These are phyloP conservation scores for Debaryomycetaceae sp. DNA, from an alignment of 1,139 yeast species.

Conservation along the genomic window DNA sequence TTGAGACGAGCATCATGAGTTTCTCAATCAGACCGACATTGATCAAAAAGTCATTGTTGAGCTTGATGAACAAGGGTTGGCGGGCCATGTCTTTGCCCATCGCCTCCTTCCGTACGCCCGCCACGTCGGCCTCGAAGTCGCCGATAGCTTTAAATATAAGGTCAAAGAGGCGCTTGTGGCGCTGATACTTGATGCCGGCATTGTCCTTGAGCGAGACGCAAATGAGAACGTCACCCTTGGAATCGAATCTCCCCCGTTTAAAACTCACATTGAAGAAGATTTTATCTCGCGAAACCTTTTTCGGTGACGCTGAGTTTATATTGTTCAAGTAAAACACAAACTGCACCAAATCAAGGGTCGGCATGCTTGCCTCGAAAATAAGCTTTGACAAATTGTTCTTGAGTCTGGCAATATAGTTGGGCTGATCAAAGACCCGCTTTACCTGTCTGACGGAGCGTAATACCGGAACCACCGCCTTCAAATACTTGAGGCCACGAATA, in stretches of 20 bases:
- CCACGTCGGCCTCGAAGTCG: constrained; percentile 12
- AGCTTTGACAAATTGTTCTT: constrained; percentile 23
- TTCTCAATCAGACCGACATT: constrained; percentile 9
- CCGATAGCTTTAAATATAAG: constrained; percentile 24
- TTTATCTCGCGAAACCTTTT: constrained; percentile 27
- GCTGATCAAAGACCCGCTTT: constrained; percentile 1
- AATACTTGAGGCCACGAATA: not conserved
- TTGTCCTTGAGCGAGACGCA: constrained; percentile 28
- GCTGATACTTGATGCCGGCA: constrained; percentile 26
- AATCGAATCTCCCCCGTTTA: constrained; percentile 23
- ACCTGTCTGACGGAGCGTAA: not conserved
- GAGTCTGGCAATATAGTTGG: constrained; percentile 7
- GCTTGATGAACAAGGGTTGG: constrained; percentile 14
- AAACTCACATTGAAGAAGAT: constrained; percentile 21
- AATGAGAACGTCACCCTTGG: constrained; percentile 11
- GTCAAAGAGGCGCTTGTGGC: constrained; percentile 31
- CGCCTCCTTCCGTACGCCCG: no score
- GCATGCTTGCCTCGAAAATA: constrained; percentile 22
- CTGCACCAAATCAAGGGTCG: constrained; percentile 23
- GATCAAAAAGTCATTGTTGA: constrained; percentile 32
- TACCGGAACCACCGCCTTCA: not conserved
- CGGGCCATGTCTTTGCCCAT: constrained; percentile 2
- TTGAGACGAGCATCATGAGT: constrained; percentile 7
- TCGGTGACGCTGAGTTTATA: constrained; percentile 14
- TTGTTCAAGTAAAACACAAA: constrained; percentile 23